These are phyloP conservation scores for Hortaea sp. DNA, from an alignment of 2,329 filamentous ascomycete genomes.

Conservation along the genomic window DNA sequence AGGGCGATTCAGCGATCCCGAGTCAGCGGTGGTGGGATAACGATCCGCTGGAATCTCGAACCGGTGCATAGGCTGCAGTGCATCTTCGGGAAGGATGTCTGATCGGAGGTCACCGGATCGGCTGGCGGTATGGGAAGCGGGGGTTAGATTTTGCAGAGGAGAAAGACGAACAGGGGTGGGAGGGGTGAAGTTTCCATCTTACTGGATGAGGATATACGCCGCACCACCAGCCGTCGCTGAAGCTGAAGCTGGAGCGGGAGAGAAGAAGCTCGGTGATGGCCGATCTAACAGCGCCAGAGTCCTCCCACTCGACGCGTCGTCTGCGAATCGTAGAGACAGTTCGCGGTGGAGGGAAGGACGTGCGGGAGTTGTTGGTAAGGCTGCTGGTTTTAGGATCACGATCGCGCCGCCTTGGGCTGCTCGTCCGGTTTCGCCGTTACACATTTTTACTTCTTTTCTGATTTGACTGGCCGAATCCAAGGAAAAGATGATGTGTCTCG, in stretches of 20 bases:
- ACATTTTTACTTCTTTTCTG: constrained; percentile 1
- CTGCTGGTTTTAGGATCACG: constrained; percentile 8
- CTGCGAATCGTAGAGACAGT: constrained; percentile 9
- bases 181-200: background rate
- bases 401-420: constrained; percentile 12
- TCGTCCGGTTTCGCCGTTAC: constrained; percentile 9
- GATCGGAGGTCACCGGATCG: constrained; percentile 11
- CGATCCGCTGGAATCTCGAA: constrained; percentile 2
- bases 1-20: background rate
- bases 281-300: constrained; percentile 8
- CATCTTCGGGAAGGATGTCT: background rate
- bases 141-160: too few species aligned
- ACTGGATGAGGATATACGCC: constrained; percentile 13
- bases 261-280: too few species aligned
- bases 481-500: too few species aligned
- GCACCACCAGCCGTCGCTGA: background rate
- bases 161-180: too few species aligned
- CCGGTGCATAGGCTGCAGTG: constrained; percentile 5
- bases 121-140: constrained; percentile 1
- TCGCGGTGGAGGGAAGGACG: constrained; percentile 1
- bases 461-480: background rate
- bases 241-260: too few species aligned
- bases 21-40: too few species aligned
- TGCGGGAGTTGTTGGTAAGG: too few species aligned
- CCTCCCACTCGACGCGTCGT: background rate